These are phyloP conservation scores for Pythium sukuiense DNA, from an alignment of 352 stramenopile species.

Conservation along the genomic window DNA sequence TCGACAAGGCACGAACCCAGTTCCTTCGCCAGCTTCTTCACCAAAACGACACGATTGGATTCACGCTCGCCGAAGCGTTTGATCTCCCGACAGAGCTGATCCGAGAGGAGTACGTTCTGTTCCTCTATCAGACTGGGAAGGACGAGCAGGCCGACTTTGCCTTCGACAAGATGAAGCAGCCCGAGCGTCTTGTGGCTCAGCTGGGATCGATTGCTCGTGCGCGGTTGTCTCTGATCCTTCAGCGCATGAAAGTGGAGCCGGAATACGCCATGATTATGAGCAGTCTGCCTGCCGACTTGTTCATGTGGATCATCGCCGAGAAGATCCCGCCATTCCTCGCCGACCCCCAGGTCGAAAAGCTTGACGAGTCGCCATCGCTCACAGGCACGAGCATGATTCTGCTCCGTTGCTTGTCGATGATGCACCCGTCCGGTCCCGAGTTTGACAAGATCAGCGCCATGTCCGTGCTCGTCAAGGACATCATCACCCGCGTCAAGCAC, in stretches of 20 bases:
- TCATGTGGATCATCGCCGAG: slow-evolving; percentile 68
- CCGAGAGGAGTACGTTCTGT: slow-evolving; percentile 77
- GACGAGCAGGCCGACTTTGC: slow-evolving; percentile 67
- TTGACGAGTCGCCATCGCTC: slow-evolving; percentile 73
- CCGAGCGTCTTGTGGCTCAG: slow-evolving; percentile 54
- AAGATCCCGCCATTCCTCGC: slow-evolving; percentile 50
- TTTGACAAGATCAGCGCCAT: slow-evolving; percentile 76
- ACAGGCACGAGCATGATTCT: slow-evolving; percentile 75
- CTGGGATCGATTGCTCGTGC: slow-evolving; percentile 71
- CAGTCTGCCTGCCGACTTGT: slow-evolving; percentile 75
- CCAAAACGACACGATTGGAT: slow-evolving; percentile 60
- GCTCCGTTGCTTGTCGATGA: slow-evolving; percentile 56
- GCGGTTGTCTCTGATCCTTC: slow-evolving; percentile 68
- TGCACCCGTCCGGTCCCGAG: slow-evolving; percentile 49
- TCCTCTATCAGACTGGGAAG: slow-evolving; percentile 75
- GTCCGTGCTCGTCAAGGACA: slow-evolving; percentile 81
- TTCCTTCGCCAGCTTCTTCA: slow-evolving; percentile 76
- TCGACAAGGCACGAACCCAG: slow-evolving; percentile 51
- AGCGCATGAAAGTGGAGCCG: slow-evolving; percentile 72
- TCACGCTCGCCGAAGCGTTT: slow-evolving; percentile 74
- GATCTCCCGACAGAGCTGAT: slow-evolving; percentile 68
- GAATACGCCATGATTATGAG: slow-evolving; percentile 84
- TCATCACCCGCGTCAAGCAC: slow-evolving; percentile 70
- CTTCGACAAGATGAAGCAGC: slow-evolving; percentile 73
- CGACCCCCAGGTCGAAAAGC: slow-evolving; percentile 59